Percentiles rank a stretch among this genome's conserved stretches.
phyloP scores from a whole-genome alignment of 257 asterid species.

The Asclepias syriaca region DNA sequence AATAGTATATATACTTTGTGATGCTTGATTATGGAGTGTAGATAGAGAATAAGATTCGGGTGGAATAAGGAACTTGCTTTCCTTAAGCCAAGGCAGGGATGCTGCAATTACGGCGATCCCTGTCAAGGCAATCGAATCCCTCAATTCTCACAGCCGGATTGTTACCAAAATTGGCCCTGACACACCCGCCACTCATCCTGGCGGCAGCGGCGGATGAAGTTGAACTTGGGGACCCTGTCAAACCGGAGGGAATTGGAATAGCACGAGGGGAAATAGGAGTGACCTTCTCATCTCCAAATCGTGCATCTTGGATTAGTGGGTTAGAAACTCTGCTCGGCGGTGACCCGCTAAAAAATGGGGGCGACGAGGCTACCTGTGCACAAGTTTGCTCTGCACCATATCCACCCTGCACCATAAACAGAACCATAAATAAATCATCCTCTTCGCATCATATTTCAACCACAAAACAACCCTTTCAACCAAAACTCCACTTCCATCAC shows the following conservation, averaged over 20 bases:
- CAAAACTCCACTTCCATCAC: background rate
- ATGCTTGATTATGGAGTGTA: constrained; percentile 6
- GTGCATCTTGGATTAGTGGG: constrained; percentile 90
- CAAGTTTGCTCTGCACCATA: constrained; percentile 43
- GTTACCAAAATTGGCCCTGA: constrained; percentile 81
- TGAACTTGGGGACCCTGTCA: constrained; percentile 51
- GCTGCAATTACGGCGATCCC: constrained; percentile 92
- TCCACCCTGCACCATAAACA: constrained; percentile 47
- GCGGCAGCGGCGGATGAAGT: constrained; percentile 26
- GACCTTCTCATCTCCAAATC: constrained; percentile 65
- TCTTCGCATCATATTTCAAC: background rate
- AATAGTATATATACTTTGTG: constrained; percentile 17
- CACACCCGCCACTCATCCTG: constrained; percentile 62
- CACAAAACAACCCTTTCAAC: background rate
- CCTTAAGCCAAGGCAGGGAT: constrained; percentile 84
- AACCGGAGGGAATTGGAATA: constrained; percentile 48
- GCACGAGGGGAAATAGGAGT: constrained; percentile 63
- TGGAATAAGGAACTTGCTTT: background rate
- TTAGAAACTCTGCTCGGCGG: constrained; percentile 99
- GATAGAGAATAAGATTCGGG: background rate
- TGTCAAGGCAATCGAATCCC: constrained; percentile 92
- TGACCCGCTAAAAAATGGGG: constrained; percentile 98
- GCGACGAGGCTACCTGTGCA: constrained; percentile 81
- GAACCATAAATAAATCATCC: background rate
- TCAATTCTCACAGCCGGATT: constrained; percentile 90